Evolutionary conservation across 2,329 filamentous ascomycete genomes (phyloP), one percentile per base, ranked within the genome.

Genomic region (Hypoxylon sp.): DNA sequence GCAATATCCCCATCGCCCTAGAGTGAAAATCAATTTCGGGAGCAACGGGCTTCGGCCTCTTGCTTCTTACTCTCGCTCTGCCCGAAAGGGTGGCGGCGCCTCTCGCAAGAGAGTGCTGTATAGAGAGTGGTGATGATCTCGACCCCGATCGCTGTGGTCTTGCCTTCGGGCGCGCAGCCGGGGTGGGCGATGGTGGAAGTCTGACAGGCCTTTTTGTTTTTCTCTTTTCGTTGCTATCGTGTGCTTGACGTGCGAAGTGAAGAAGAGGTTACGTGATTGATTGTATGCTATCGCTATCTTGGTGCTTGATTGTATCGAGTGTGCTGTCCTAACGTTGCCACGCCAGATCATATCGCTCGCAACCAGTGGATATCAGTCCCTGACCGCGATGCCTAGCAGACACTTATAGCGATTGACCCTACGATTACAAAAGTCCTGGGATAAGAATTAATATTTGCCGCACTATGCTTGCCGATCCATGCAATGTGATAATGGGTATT

Each of bases 111-210:
- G 67, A 68, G 69, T 74, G 81, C 87, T 91, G 90, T 92, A 92
- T 89, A 94, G 91, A 91, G 88, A 90, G 91, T 90, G 91, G 90
- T 94, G 92, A 96, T 96, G 94, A 97, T 96, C 93, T 96, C 92
- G 86, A 90, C 92, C 92, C 91, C 83, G 86, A 81, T 85, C 24
- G 64, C 50, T 78, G 84, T 81, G 83, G 86, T 91, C 87, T 88
- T 88, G 90, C 89, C 89, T 90, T 94, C 84, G 92, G 92, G 90
- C 91, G 87, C 88, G 84, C 82, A 85, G 83, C 82, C 85, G 84
- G 91, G 92, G 92, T 92, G 92, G 92, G 92, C 88, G 87, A 88
- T 85, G 92, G 92, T 86, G 91, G 91, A 92, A 88, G 92, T 94
- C 93, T 96, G 93, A 95, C 93, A 93, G 92, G 86, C 81, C 74